Base-by-base conservation (phyloP, 2,329 filamentous ascomycete genomes). In the Hypoxylon rubiginosum region DNA sequence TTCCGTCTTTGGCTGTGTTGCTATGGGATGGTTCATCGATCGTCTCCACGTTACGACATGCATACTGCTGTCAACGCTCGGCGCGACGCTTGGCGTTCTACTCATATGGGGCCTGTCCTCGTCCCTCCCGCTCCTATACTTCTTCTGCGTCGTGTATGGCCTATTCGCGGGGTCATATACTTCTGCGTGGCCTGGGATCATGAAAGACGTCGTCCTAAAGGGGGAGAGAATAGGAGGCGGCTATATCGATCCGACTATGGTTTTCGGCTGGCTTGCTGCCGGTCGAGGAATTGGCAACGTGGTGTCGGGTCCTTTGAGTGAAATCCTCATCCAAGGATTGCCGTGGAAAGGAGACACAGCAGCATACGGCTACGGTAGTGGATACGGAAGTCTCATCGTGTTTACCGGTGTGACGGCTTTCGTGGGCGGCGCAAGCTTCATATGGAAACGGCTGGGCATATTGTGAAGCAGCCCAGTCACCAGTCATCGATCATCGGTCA, bases 151-250 rank as follows among this genome's bases (percentile, higher is more conserved):
- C 17, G 79, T 84, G 4, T 92, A 89, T 71, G 90, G 90, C 0
- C 81, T 91, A 69, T 91, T 91, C 58, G 89, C 89, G 0, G 87
- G 89, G 0, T 85, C 86, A 0, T 92, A 88, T 73, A 86, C 86
- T 1, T 85, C 86, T 0, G 86, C 88, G 0, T 92, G 89, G 88
- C 82, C 85, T 0, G 87, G 87, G 0, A 82, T 87, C 69, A 85
- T 85, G 83, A 78, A 73, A 41, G 80, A 84, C 60, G 72, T 84
- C 9, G 69, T 75, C 5, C 74, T 72, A 50, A 70, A 73, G 54
- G 74, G 65, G 13, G 69, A 72, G 41, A 56, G 48, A 39, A 64
- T 62, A 48, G 64, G 52, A 1, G 63, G 51, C 39, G 72, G 68
- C 45, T 72, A 71, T 15, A 62, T 78, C 26, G 84, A 86, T 51